phyloP scores from a whole-genome alignment of 805 yeast species.

The Clavispora carvajalis region DNA sequence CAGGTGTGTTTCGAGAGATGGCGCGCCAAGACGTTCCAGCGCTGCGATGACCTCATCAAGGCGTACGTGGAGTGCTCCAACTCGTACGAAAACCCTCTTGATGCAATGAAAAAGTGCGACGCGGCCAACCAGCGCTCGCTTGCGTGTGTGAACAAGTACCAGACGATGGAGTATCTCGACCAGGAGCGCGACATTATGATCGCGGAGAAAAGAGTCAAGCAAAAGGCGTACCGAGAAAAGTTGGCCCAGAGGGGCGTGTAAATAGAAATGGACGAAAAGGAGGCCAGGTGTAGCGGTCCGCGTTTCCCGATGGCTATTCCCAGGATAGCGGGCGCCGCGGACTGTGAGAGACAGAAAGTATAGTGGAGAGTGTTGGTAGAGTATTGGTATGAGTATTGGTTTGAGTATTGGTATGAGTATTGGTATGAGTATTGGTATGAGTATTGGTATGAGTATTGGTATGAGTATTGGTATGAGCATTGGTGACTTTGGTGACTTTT shows the following conservation, averaged over 20 bases:
- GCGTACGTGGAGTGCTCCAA: conserved; percentile 65
- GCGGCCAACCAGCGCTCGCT: conserved; percentile 53
- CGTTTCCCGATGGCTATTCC: too few species aligned
- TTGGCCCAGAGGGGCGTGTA: conserved; percentile 3
- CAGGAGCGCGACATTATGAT: conserved; percentile 62
- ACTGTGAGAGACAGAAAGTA: too few species aligned
- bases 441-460: too few species aligned
- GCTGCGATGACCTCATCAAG: conserved; percentile 61
- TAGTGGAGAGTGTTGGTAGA: too few species aligned
- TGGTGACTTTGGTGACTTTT: too few species aligned
- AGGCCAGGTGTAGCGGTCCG: too few species aligned
- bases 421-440: too few species aligned
- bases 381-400: too few species aligned
- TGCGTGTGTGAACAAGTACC: conserved; percentile 58
- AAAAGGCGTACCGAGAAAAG: conserved; percentile 15
- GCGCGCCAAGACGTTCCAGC: conserved; percentile 59
- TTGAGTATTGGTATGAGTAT: too few species aligned
- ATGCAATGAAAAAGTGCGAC: conserved; percentile 63
- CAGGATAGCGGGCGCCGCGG: too few species aligned
- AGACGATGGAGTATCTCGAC: conserved; percentile 61
- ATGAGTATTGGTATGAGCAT: too few species aligned
- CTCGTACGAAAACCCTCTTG: conserved; percentile 48
- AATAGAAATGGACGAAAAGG: not conserved
- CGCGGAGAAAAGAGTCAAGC: conserved; percentile 46
- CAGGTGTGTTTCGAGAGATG: conserved; percentile 66